These are phyloP conservation scores for Populus hybrid DNA, from an alignment of 441 rosid genomes.

Conservation along the genomic window DNA sequence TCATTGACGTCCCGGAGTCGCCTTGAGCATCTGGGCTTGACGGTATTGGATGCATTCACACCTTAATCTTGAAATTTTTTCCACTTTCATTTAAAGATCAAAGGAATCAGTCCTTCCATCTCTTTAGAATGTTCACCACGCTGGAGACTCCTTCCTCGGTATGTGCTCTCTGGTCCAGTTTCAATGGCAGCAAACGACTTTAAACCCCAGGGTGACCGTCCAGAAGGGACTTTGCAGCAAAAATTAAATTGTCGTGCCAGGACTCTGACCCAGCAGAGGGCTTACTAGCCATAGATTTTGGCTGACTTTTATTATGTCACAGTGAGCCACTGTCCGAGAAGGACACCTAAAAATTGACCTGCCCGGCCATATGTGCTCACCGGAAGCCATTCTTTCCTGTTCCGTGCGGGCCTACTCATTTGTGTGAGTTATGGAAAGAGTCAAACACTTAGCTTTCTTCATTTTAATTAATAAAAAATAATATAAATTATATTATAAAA, in stretches of 20 bases:
- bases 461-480: too few species aligned
- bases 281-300: neutral
- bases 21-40: neutral
- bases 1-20: too few species aligned
- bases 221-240: neutral
- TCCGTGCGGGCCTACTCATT: neutral
- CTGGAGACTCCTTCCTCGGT: neutral
- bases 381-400: neutral
- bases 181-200: too few species aligned
- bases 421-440: neutral
- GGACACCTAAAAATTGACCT: neutral
- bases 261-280: neutral
- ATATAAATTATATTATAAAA: too few species aligned
- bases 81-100: neutral
- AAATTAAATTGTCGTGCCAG: neutral
- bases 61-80: neutral
- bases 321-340: neutral
- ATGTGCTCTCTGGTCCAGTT: too few species aligned
- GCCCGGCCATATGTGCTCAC: too few species aligned
- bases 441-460: neutral
- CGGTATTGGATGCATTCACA: neutral
- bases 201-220: neutral
- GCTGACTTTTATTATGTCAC: neutral
- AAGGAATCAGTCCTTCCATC: neutral
- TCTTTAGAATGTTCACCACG: neutral